Conservation (phyloP, 164 flowering plant species). For the Paratinospora sagittata region DNA sequence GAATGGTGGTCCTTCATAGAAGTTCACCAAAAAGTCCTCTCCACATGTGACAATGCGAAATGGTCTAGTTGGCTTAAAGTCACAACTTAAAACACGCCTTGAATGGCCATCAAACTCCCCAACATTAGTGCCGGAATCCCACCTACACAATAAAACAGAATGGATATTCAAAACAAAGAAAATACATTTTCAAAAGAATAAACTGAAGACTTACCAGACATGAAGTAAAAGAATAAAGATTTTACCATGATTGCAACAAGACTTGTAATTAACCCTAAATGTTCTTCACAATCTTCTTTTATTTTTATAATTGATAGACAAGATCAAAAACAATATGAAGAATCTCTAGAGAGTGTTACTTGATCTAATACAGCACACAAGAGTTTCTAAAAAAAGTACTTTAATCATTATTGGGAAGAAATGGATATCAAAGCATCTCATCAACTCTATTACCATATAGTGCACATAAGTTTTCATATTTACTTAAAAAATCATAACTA, state of each 20-base stretch:
- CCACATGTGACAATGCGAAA: conserved; percentile 95
- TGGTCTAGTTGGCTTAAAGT: conserved; percentile 93
- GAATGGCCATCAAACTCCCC: conserved; percentile 99
- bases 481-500: no score
- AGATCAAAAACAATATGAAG: background rate
- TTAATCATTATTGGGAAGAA: background rate
- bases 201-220: background rate
- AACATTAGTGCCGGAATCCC: conserved; percentile 96
- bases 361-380: background rate
- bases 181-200: background rate
- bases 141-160: conserved; percentile 47
- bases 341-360: background rate
- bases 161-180: background rate
- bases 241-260: background rate
- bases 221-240: background rate
- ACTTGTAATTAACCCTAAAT: background rate
- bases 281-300: background rate
- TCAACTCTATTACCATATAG: no score
- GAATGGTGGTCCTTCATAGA: conserved; percentile 99
- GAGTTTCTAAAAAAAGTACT: background rate
- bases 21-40: conserved; percentile 91
- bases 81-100: conserved; percentile 82
- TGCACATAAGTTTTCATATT: no score
- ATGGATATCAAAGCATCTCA: background rate
- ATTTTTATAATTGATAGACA: background rate